Conservation (phyloP, 2,329 filamentous ascomycete genomes). For the Gaeumannomyces tritici region DNA sequence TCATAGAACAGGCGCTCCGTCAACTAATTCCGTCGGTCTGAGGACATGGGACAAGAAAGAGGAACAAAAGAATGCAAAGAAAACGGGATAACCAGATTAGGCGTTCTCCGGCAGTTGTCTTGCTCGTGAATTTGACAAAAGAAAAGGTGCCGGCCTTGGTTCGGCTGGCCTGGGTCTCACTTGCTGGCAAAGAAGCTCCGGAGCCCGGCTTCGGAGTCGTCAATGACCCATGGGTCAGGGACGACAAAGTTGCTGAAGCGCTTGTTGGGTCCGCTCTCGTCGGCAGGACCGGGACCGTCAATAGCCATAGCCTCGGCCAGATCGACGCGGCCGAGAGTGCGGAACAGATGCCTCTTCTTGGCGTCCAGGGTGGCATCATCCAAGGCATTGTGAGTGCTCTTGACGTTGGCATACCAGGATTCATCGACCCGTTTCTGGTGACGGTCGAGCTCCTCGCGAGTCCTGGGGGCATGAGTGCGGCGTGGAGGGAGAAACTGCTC, state of each 20-base stretch:
- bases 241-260: background rate
- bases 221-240: background rate
- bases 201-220: background rate
- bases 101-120: too few species aligned
- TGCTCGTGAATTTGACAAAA: background rate
- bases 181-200: background rate
- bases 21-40: background rate
- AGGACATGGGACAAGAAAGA: background rate
- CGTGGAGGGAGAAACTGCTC: background rate
- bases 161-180: too few species aligned
- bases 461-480: slow-evolving; percentile 11
- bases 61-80: background rate
- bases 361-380: slow-evolving; percentile 20
- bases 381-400: slow-evolving; percentile 23
- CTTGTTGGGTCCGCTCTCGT: slow-evolving; percentile 2
- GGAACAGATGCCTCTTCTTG: slow-evolving; percentile 7
- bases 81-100: background rate
- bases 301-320: background rate
- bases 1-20: background rate
- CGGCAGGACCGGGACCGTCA: too few species aligned
- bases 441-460: slow-evolving; percentile 13
- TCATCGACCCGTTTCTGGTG: slow-evolving; percentile 76
- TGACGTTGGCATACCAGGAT: slow-evolving; percentile 67
- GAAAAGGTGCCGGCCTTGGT: background rate
- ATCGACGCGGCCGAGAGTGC: background rate